Conservation (phyloP, 1,139 yeast genomes). For the Hansenula sp. region DNA sequence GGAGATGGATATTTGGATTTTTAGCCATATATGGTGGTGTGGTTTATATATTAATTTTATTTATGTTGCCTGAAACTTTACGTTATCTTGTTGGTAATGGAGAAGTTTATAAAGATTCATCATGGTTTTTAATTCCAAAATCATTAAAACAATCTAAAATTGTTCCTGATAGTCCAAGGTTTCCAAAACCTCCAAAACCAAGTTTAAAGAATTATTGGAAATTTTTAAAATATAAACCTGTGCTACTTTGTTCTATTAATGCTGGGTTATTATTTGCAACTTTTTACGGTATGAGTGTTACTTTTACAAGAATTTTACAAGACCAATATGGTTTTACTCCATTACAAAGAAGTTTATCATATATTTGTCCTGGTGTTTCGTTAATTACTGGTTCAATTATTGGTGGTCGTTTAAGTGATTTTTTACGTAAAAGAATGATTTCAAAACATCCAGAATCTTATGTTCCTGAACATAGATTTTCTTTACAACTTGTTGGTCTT, state of each 20-base stretch:
- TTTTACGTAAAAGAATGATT: conserved; percentile 27
- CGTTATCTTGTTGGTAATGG: conserved; percentile 55
- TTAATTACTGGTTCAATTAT: conserved; percentile 45
- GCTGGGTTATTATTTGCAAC: conserved; percentile 52
- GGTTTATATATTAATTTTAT: conserved; percentile 35
- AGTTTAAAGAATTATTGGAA: conserved; percentile 33
- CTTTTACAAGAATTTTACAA: conserved; percentile 40
- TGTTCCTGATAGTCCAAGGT: conserved; percentile 22
- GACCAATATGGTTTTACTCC: conserved; percentile 33
- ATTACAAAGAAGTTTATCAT: conserved; percentile 40
- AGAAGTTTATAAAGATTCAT: conserved; percentile 17
- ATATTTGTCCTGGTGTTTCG: conserved; percentile 51
- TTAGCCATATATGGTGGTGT: conserved; percentile 40
- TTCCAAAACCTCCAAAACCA: conserved; percentile 48
- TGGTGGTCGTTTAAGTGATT: conserved; percentile 50
- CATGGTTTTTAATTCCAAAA: conserved; percentile 28
- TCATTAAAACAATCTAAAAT: conserved; percentile 27
- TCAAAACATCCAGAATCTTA: conserved; percentile 24
- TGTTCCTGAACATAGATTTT: conserved; percentile 45
- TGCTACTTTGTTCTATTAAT: conserved; percentile 42
- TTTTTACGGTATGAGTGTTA: conserved; percentile 51
- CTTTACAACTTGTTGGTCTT: conserved; percentile 44
- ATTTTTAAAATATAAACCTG: conserved; percentile 39
- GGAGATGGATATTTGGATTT: conserved; percentile 60
- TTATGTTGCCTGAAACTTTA: conserved; percentile 50